Evolutionary conservation across 805 yeast species (phyloP).

Genomic region (Cyberlindnera japonica): DNA sequence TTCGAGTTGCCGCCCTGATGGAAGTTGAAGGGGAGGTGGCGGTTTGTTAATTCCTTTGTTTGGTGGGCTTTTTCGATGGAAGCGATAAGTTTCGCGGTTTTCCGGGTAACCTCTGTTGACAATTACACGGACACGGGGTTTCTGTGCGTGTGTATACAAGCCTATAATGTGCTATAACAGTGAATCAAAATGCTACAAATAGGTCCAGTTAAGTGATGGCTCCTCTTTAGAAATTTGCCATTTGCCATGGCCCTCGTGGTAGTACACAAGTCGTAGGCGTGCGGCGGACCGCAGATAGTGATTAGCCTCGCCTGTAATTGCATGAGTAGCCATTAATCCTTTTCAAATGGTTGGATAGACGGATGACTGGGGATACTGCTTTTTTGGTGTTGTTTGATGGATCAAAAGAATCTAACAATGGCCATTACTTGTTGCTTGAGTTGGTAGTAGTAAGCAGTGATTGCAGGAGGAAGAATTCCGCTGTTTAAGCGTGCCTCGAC

Average conservation of each 20-base stretch:
- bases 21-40: neutral
- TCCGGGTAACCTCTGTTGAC: neutral
- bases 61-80: neutral
- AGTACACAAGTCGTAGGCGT: too few relatives aligned
- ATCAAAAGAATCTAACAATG: constrained; percentile 5
- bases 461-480: constrained; percentile 35
- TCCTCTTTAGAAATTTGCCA: too few relatives aligned
- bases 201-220: too few relatives aligned
- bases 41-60: too few relatives aligned
- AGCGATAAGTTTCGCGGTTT: neutral
- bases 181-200: too few relatives aligned
- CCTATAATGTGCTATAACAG: too few relatives aligned
- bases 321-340: too few relatives aligned
- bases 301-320: too few relatives aligned
- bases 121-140: neutral
- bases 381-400: neutral
- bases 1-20: neutral
- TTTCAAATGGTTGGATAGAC: too few relatives aligned
- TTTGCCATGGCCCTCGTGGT: too few relatives aligned
- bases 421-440: constrained; percentile 17
- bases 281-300: too few relatives aligned
- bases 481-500: constrained; percentile 35
- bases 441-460: constrained; percentile 15
- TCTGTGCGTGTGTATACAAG: neutral
- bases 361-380: too few relatives aligned